phyloP scores from a whole-genome alignment of 2,329 filamentous ascomycete genomes.

The Trichoderma harzianum region DNA sequence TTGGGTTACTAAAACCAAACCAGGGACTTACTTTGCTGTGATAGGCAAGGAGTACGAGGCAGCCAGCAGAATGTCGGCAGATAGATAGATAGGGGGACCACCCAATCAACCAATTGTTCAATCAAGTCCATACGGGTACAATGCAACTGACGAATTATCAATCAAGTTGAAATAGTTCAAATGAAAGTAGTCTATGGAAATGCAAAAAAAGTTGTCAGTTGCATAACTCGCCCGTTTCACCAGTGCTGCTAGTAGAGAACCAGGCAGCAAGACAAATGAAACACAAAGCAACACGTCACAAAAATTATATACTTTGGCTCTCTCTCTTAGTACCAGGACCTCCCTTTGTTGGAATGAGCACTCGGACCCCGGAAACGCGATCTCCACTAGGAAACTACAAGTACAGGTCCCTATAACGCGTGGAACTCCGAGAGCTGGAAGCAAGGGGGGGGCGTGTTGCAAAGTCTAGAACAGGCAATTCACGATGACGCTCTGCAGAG shows the following conservation, averaged over 20 bases:
- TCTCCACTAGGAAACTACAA: conserved; percentile 8
- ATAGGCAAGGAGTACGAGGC: neutral
- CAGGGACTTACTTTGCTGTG: neutral
- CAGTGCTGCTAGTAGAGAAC: neutral
- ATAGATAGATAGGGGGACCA: neutral
- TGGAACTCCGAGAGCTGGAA: neutral
- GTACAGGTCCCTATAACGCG: neutral
- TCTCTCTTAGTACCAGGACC: neutral
- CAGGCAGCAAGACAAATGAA: neutral
- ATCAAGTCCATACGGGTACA: neutral
- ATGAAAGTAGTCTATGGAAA: neutral
- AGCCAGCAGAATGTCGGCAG: neutral
- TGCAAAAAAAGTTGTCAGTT: neutral
- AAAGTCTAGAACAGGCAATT: neutral
- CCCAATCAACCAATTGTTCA: neutral
- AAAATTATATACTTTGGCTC: neutral
- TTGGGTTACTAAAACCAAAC: neutral
- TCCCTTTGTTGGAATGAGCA: conserved; percentile 6
- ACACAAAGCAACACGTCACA: neutral
- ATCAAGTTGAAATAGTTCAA: neutral
- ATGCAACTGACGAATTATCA: neutral
- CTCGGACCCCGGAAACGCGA: neutral
- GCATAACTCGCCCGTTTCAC: conserved; percentile 1
- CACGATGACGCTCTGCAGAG: neutral
- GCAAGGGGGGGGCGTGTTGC: neutral